A percentile compares a stretch with the other conserved stretches of the same genome.
Conservation (phyloP, 2,329 filamentous ascomycete species). For the Arthrinium puccinioides region DNA sequence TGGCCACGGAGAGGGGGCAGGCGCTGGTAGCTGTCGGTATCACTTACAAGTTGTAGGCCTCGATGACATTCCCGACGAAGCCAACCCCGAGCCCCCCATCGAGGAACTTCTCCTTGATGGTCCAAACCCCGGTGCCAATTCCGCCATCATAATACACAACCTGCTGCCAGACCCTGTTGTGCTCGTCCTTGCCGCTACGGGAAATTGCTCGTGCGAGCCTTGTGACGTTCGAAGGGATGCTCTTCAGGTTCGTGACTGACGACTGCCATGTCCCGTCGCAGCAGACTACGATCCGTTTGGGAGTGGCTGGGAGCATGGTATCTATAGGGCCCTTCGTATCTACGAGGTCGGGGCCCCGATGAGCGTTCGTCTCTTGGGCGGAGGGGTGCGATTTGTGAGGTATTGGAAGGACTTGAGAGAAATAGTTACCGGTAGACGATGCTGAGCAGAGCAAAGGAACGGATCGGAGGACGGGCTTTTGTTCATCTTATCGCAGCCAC, state of each 20-base stretch:
- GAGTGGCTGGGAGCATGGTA: not conserved
- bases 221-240: conserved; percentile 15
- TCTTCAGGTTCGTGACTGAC: conserved; percentile 10
- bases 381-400: no score
- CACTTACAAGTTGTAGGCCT: conserved; percentile 32
- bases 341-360: no score
- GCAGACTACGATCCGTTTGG: conserved; percentile 8
- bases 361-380: no score
- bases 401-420: no score
- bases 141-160: conserved; percentile 11
- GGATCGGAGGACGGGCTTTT: no score
- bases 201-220: conserved; percentile 12
- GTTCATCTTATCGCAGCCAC: no score
- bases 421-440: no score
- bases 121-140: conserved; percentile 33
- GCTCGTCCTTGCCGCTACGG: conserved; percentile 25
- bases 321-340: not conserved
- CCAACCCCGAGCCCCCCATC: conserved; percentile 7
- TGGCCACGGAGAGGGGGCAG: no score
- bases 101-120: conserved; percentile 15
- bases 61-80: conserved; percentile 11
- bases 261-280: conserved; percentile 15
- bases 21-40: no score
- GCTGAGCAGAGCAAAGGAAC: no score
- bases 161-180: conserved; percentile 21